Base-by-base conservation (phyloP, 176 grass and related monocot genomes). In the Stipa capillata region DNA sequence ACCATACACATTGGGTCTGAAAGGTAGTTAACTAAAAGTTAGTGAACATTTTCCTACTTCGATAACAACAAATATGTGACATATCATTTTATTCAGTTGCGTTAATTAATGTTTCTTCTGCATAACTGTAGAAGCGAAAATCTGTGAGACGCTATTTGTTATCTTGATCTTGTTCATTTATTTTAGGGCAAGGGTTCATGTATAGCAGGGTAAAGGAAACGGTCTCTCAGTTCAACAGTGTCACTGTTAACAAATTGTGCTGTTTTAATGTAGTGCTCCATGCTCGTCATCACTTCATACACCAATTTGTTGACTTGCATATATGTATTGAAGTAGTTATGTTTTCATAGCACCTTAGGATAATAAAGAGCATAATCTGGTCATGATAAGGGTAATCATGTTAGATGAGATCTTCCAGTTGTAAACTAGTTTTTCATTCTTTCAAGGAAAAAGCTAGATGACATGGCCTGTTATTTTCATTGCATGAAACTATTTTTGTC, bases 1-100 rank as follows among this genome's bases (percentile, higher is more conserved):
- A 98, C 96, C 62, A 98, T 98, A 85, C 96, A 98, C 84, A 93
- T 98, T 74, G 96, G 92, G 68, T 87, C 89, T 32, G 96, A 98
- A 88, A 98, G 96, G 96, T 98, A 85, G 31, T 35, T 66, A 67
- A 65, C 13, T 52, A 24, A 71, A n/a, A 33, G 60, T 59, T 76
- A 50, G 6, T 4, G 9, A 58, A 81, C 59, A 34, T 59, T 53
- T n/a, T 57, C 33, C 2, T 81, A 75, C 61, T 49, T 81, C 18
- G 3, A 53, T 11, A 64, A 65, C 47, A 39, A n/a, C 24, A 3
- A 18, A 4, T 10, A 2, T 73, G 8, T 23, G 23, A 17, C 23
- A 42, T 34, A 52, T 48, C 72, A 43, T 59, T 48, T 13, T 71
- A 27, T 49, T 74, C 51, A 60, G 53, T 18, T 61, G 39, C 40